Evolutionary conservation across 305 asterid genomes (phyloP), one percentile per base, ranked within the genome.

Genomic region (Fraxinus ornus): DNA sequence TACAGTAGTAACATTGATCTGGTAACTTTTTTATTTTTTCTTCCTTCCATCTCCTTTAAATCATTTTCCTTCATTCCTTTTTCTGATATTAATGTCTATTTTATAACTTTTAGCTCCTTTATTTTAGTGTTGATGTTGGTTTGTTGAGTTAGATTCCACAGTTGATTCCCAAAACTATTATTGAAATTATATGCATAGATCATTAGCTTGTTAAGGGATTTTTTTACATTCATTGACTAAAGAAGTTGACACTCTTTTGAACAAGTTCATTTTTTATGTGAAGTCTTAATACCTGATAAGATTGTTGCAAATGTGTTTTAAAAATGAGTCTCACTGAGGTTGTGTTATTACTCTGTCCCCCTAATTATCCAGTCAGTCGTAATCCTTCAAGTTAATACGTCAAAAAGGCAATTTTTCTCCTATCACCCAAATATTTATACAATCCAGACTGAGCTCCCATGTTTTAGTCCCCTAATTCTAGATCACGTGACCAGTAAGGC

Each of bases 181-280:
- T 47, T 35, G 75, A 21, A 37, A 26, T 8, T 75, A 70, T 57
- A 57, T 52, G 80, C 76, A 13, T 71, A 5, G 41, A 70, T 70
- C 41, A 13, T 28, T 10, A 70, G 22, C 41, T 70, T 28, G 36
- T 26, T 70, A 30, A 70, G 13, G 75, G 22, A 1, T 26, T 57
- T 19, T 6, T 19, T 19, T 3, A 52, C 64, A 3, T 52, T 52
- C 22, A 7, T 32, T n/a, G 84, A 57, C 62, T 17, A 75, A 32
- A 52, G 75, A n/a, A 79, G 47, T 32, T 79, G 41, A 4, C 35
- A 64, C 73, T 81, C 76, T 75, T 52, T 52, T 52, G 64, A 57
- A 19, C 28, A 57, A 57, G 68, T 64, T 68, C 64, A 52, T 52
- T 52, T 68, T 28, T 68, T 68, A 4, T 68, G 8, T 28, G 75